Base-by-base conservation (phyloP, 345 rosid genomes). In the Gossypium herbaceum region DNA sequence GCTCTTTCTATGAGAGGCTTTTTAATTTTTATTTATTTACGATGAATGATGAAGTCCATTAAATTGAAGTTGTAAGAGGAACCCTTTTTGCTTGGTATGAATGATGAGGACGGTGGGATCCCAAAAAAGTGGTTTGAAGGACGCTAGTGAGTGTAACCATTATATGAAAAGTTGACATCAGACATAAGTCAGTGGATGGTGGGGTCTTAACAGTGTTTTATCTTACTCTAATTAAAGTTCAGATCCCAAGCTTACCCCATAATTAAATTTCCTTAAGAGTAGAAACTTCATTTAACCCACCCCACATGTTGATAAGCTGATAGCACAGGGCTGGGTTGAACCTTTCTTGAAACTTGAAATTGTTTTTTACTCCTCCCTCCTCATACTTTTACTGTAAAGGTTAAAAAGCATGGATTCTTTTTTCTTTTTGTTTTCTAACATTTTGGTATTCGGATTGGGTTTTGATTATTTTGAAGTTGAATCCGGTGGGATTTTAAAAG, bases 61-160 rank as follows among this genome's bases (percentile, higher is more conserved):
- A 12, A 34, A 50, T 50, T 50, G 54, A 50, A 10, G 15, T 12
- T 11, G 4, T 13, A 50, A 13, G 12, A 50, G 17, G 54, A 50
- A 0, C 54, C 16, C 13, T 50, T 13, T 11, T 50, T 11, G 4
- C 4, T 12, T 50, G 41, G 41, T 34, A 34, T 34, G 13, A 10
- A 11, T 50, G 54, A 50, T 50, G 54, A 50, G 54, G 54, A 13
- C 3, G 17, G 54, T 50, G 54, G 54, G 17, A 50, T 50, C 17
- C 54, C 54, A 50, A 13, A 50, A 50, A 50, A 12, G 16, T 50
- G 54, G 54, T 12, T 12, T 12, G 12, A 50, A 55, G n/a, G 68
- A 73, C 72, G 76, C 77, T 66, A 74, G 73, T 56, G 79, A 9
- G 80, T 12, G 72, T 72, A 74, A 73, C 75, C 75, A 74, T 79